Evolutionary conservation across 1,284 basidiomycete genomes (phyloP), one percentile per base, ranked within the genome.

Genomic region (Naganishia liquefaciens): DNA sequence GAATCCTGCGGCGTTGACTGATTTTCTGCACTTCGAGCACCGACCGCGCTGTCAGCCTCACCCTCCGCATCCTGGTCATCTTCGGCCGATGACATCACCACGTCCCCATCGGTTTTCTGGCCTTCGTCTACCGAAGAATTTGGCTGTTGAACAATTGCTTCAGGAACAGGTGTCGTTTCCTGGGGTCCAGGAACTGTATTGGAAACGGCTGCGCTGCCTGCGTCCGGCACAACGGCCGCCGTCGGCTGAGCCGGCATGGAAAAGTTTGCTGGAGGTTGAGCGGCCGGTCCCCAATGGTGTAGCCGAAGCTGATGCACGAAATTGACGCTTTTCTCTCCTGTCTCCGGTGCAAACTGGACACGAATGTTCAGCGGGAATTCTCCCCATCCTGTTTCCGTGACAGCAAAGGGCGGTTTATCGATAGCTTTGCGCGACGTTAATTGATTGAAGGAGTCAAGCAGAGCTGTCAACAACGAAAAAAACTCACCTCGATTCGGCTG

Each of bases 331-430:
- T 98, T 98, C 79, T 99, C 96, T 58, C 86, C 88, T 1, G 93
- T 87, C 78, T 99, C 96, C 50, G 85, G 79, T n/a, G 93, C 83
- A 79, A 99, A 98, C 57, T 88, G 90, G 68, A 99, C 88, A 68
- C 91, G 87, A 72, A 99, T 95, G 73, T 89, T 86, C 68, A 99
- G 89, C 73, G 97, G 93, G 78, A 99, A 99, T 81, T 99, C 96
- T 74, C 96, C 96, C 96, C 96, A 99, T 52, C 95, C 96, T 10
- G 95, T 98, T 77, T 99, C 96, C 7, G 92, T 89, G 10, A 99
- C 88, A 71, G 92, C 89, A 74, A 93, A 99, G 0, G 96, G 96
- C 9, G 91, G 86, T 74, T 89, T 92, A 74, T 99, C 96, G 53
- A 96, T 78, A 71, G 89, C 93, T 97, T 69, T 46, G 30, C 5